These are phyloP conservation scores for Colletotrichum tanaceti DNA, from an alignment of 2,329 filamentous ascomycete species.

Conservation along the genomic window DNA sequence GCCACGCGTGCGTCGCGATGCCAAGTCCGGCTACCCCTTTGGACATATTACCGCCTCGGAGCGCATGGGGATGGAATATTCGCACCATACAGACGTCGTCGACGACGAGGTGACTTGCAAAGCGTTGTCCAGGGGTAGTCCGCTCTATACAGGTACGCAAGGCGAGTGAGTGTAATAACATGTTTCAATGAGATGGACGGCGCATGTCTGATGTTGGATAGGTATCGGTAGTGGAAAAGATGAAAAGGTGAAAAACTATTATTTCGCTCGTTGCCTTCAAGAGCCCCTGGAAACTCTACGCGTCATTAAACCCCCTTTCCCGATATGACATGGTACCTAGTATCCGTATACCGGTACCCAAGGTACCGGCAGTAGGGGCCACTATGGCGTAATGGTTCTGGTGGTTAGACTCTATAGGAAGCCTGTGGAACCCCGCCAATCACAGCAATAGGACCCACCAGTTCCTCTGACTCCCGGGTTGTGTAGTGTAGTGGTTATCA, in stretches of 20 bases:
- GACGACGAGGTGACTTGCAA: background rate
- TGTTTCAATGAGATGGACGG: background rate
- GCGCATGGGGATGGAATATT: background rate
- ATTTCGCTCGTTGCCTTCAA: no score
- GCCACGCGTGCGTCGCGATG: conserved; percentile 15
- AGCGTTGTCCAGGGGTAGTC: background rate
- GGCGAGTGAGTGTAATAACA: conserved; percentile 5
- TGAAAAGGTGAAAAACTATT: no score
- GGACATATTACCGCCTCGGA: conserved; percentile 18
- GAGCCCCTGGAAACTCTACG: no score
- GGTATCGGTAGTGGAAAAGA: no score
- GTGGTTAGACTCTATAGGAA: no score
- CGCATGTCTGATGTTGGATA: no score
- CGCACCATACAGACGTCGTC: conserved; percentile 27
- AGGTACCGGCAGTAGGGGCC: no score
- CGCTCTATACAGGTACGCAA: background rate
- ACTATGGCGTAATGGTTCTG: no score
- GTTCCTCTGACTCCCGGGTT: background rate
- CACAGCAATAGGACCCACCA: conserved; percentile 4
- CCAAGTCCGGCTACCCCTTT: conserved; percentile 24
- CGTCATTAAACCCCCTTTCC: no score
- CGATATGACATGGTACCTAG: no score
- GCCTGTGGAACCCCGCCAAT: background rate
- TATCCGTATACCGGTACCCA: no score
- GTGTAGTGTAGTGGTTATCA: conserved; percentile 41